Percentiles rank a stretch among this genome's conserved stretches.
Conservation (phyloP, 202 grass and related monocot genomes). For the Panicum virgatum region DNA sequence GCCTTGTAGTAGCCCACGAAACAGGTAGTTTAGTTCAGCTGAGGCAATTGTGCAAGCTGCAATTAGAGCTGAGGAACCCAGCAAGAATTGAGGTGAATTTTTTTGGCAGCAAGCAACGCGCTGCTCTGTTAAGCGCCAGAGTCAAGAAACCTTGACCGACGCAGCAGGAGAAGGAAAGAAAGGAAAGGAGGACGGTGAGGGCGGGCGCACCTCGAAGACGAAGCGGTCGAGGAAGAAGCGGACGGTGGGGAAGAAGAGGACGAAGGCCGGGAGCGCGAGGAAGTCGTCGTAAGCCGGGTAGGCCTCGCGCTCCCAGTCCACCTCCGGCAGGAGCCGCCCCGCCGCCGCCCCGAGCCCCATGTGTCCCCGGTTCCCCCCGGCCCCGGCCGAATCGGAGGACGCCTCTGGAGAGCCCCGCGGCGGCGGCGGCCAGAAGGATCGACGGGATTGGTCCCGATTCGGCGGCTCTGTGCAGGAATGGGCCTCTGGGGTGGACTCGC, state of each 20-base stretch:
- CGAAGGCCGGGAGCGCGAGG: slow-evolving; percentile 74
- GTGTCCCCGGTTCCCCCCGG: not conserved
- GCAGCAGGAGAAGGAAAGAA: not conserved
- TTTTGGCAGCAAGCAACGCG: not conserved
- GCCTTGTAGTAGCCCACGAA: not conserved
- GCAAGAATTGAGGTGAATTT: not conserved
- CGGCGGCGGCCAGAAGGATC: not conserved
- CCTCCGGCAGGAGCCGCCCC: slow-evolving; percentile 14
- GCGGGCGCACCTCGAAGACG: slow-evolving; percentile 74
- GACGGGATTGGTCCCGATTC: slow-evolving; percentile 12
- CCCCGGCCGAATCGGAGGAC: slow-evolving; percentile 9
- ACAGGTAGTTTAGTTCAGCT: not conserved
- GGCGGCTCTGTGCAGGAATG: slow-evolving; percentile 2
- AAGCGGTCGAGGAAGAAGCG: slow-evolving; percentile 90
- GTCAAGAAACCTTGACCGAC: slow-evolving; percentile 1
- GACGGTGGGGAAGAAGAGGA: slow-evolving; percentile 80
- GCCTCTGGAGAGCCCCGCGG: not conserved
- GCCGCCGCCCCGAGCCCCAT: slow-evolving; percentile 32
- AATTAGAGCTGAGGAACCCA: slow-evolving; percentile 23
- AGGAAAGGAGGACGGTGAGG: not conserved
- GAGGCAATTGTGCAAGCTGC: not conserved
- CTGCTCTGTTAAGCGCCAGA: not conserved
- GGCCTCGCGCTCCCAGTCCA: slow-evolving; percentile 75
- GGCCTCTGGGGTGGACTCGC: not conserved
- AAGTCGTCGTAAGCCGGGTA: slow-evolving; percentile 88